Evolutionary conservation across 2,329 filamentous ascomycete species (phyloP).

Genomic region (Neonectria coccinea): DNA sequence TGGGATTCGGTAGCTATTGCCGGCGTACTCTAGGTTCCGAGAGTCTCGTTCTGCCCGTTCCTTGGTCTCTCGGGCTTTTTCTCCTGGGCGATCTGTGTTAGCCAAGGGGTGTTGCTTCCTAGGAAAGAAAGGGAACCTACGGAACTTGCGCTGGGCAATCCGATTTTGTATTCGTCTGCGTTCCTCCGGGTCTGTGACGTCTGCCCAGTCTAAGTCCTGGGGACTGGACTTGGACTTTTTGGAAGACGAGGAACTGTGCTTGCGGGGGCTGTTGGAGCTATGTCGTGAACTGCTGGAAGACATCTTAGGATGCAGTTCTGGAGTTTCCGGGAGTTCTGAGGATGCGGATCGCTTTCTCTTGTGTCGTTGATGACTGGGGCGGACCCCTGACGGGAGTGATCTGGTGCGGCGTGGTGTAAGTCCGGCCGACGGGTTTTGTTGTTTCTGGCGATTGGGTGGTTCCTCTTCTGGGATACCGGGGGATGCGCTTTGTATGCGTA

Average conservation of each 20-base stretch:
- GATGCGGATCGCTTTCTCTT: constrained; percentile 34
- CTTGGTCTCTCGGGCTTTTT: constrained; percentile 75
- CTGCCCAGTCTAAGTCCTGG: constrained; percentile 74
- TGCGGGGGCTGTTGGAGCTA: constrained; percentile 43
- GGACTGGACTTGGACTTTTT: constrained; percentile 56
- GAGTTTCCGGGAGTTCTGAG: constrained; percentile 18
- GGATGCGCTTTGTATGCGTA: constrained; percentile 47
- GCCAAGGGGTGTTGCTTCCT: background rate
- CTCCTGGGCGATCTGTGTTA: constrained; percentile 61
- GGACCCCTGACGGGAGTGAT: constrained; percentile 28
- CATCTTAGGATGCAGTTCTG: constrained; percentile 36
- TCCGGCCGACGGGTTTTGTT: constrained; percentile 17
- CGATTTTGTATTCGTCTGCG: constrained; percentile 81
- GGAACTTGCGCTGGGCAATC: constrained; percentile 80
- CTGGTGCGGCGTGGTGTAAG: constrained; percentile 34
- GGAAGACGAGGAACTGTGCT: constrained; percentile 45
- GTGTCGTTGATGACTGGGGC: constrained; percentile 17
- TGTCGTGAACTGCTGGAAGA: constrained; percentile 39
- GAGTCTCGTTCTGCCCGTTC: constrained; percentile 73
- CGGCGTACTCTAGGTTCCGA: constrained; percentile 73
- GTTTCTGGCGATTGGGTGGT: constrained; percentile 13
- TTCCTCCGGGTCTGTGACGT: constrained; percentile 76
- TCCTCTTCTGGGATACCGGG: constrained; percentile 35
- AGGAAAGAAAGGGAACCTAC: constrained; percentile 59
- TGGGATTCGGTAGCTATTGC: constrained; percentile 72